Conservation (phyloP, 805 yeast species). For the Kluyveromyces aestuarii region DNA sequence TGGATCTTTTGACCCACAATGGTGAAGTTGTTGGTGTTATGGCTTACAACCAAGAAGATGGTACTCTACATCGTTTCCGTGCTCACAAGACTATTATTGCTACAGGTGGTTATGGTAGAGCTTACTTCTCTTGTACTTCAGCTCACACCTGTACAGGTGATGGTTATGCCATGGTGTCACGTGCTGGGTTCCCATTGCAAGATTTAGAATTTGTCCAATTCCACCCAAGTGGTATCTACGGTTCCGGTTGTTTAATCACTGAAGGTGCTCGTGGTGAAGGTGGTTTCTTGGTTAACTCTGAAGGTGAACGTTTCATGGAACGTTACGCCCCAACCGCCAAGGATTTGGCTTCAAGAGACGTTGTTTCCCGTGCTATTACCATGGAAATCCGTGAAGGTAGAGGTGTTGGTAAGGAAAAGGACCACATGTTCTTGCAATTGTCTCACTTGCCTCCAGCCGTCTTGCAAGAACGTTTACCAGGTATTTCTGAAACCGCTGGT, state of each 20-base stretch:
- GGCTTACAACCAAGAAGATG: conserved; percentile 98
- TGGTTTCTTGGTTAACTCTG: conserved; percentile 90
- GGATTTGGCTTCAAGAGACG: conserved; percentile 97
- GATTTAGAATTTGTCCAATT: conserved; percentile 97
- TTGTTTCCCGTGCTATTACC: conserved; percentile 95
- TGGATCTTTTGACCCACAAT: conserved; percentile 88
- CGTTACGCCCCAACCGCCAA: conserved; percentile 98
- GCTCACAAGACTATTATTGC: conserved; percentile 95
- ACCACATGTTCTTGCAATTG: conserved; percentile 91
- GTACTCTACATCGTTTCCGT: conserved; percentile 95
- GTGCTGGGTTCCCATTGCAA: conserved; percentile 97
- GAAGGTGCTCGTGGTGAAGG: conserved; percentile 99
- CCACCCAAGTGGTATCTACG: conserved; percentile 99
- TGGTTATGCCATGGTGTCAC: conserved; percentile 95
- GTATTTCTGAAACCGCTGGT: conserved; percentile 97
- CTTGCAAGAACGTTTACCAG: conserved; percentile 92
- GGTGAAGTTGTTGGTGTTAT: conserved; percentile 95
- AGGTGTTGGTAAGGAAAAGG: conserved; percentile 96
- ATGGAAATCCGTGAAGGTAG: conserved; percentile 98
- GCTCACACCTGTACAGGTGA: conserved; percentile 99
- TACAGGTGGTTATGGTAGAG: conserved; percentile 98
- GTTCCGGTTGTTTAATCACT: conserved; percentile 96
- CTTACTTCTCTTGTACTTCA: conserved; percentile 97
- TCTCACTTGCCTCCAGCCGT: conserved; percentile 90
- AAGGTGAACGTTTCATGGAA: conserved; percentile 99